Base-by-base conservation (phyloP, 352 stramenopile species). In the Pythium brassicae region DNA sequence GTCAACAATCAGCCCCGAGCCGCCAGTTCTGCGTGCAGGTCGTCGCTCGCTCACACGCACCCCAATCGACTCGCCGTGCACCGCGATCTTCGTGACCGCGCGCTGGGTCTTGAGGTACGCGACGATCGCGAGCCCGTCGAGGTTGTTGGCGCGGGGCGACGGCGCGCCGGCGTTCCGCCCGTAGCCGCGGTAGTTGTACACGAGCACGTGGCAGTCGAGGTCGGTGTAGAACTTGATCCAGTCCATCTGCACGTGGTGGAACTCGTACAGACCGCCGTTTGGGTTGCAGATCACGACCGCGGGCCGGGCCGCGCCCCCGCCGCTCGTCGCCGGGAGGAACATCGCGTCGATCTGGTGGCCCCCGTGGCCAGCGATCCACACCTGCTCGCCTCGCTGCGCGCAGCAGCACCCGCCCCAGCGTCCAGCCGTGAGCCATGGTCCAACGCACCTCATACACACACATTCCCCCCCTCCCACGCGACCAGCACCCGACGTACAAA, bases 121-220 rank as follows among this genome's bases (percentile, higher is more conserved):
- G 27, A 92, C 73, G 50, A 95, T 83, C 6, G 83, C 83, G n/a
- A 92, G 32, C 5, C 65, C 78, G 53, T 93, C 83, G 15, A 78
- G 54, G 34, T 90, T 91, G 58, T 93, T 72, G 37, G 73, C 64
- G 26, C 51, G 47, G 20, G 83, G 83, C 2, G 77, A 88, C 7
- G 83, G 83, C 19, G 64, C 69, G 12, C 83, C 83, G 42, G 71
- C 66, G 53, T 79, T 89, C 8, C 83, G 78, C 17, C 86, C 86
- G 59, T 95, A 95, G 11, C 86, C 86, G 14, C 86, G 83, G 53
- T 95, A 95, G 63, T 95, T 95, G 61, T 84, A 95, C 39, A 95
- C 68, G 14, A 94, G 69, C 50, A 95, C 78, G 50, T 94, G 73
- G 48, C 81, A 92, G 34, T 83, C 65, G 5, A 90, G 51, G 1